phyloP scores from a whole-genome alignment of 2,329 filamentous ascomycete genomes.

The Alternaria sp. region DNA sequence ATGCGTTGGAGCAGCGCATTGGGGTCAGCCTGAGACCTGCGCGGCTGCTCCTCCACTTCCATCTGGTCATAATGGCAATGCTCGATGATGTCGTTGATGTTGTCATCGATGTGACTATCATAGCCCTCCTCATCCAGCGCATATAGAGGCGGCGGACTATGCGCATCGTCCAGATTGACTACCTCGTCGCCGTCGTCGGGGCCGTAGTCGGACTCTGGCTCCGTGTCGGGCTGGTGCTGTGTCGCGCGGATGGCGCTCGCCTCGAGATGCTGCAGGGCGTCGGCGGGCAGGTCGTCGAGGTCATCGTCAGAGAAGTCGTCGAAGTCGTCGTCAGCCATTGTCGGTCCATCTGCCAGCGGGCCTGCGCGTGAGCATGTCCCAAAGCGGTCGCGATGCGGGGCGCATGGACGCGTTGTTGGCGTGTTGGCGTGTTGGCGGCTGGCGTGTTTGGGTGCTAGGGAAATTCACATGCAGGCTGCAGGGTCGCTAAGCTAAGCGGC shows the following conservation, averaged over 20 bases:
- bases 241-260: constrained; percentile 53
- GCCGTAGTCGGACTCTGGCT: constrained; percentile 49
- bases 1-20: constrained; percentile 51
- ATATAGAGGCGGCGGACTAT: neutral
- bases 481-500: constrained; percentile 3
- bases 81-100: neutral
- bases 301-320: constrained; percentile 54
- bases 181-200: constrained; percentile 53
- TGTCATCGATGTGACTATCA: neutral
- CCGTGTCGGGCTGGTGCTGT: constrained; percentile 14
- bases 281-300: constrained; percentile 54
- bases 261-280: constrained; percentile 55
- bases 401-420: constrained; percentile 15
- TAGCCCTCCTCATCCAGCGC: neutral
- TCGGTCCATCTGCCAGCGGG: constrained; percentile 16
- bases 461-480: constrained; percentile 17
- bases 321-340: constrained; percentile 54
- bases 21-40: constrained; percentile 36
- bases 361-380: constrained; percentile 10
- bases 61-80: constrained; percentile 15
- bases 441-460: neutral
- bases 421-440: constrained; percentile 5
- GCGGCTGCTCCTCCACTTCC: constrained; percentile 30
- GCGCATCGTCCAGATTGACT: constrained; percentile 53
- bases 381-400: constrained; percentile 8